These are phyloP conservation scores for Iris macrosiphon DNA, from an alignment of 106 monocot species.

Conservation along the genomic window DNA sequence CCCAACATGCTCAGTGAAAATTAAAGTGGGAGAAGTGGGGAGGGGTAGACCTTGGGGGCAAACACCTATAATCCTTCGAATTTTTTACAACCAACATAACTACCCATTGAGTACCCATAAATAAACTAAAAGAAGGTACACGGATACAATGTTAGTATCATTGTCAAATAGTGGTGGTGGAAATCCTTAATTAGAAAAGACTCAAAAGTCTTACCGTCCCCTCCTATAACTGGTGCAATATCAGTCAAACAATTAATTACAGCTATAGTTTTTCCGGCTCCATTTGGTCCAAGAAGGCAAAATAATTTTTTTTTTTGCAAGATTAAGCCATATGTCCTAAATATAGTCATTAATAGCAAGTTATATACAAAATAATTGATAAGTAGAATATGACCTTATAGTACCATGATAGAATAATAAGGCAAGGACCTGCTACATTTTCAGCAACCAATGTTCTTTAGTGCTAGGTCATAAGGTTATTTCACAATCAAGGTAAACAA, in stretches of 20 bases:
- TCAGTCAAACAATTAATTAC: constrained; percentile 92
- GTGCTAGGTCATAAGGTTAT: too few relatives aligned
- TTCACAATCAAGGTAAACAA: too few relatives aligned
- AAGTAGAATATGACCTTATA: background rate
- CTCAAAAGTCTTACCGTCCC: constrained; percentile 97
- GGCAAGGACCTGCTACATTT: constrained; percentile 51
- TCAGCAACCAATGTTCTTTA: constrained; percentile 45
- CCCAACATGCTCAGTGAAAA: background rate
- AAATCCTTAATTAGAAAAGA: too few relatives aligned
- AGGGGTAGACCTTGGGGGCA: constrained; percentile 77
- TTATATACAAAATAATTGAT: background rate
- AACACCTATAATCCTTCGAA: constrained; percentile 80
- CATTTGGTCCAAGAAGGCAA: constrained; percentile 96
- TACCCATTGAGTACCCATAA: constrained; percentile 79
- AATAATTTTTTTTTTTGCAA: constrained; percentile 83
- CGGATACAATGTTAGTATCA: too few relatives aligned
- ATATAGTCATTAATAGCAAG: background rate
- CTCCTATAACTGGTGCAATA: constrained; percentile 77
- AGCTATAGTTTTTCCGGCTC: constrained; percentile 94
- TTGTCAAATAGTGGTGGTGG: too few relatives aligned
- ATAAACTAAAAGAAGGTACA: constrained; percentile 45
- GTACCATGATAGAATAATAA: constrained; percentile 89
- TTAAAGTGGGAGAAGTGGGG: too few relatives aligned
- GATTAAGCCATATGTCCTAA: constrained; percentile 85
- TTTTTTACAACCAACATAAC: constrained; percentile 74